These are phyloP conservation scores for Hericium coralloides DNA, from an alignment of 768 basidiomycete genomes.

Conservation along the genomic window DNA sequence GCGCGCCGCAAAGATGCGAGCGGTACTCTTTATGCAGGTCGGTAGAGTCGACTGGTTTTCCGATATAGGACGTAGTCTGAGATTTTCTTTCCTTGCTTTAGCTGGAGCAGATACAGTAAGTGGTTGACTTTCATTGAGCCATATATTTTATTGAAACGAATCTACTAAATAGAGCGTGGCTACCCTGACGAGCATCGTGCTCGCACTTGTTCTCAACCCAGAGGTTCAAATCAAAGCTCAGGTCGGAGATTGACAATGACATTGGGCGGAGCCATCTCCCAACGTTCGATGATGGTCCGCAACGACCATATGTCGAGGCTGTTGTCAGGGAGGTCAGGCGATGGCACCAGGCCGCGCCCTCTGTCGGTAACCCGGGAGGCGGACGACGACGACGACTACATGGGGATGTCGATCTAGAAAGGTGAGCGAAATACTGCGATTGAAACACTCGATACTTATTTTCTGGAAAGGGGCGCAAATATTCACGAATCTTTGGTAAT, in stretches of 20 bases:
- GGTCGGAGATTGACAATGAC: conserved; percentile 22
- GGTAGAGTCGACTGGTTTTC: not conserved
- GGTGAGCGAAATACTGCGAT: too few species aligned
- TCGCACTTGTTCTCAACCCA: conserved; percentile 24
- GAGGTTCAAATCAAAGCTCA: conserved; percentile 22
- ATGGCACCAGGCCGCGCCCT: conserved; percentile 21
- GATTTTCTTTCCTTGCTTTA: not conserved
- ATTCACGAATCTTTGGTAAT: too few species aligned
- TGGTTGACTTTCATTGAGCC: too few species aligned
- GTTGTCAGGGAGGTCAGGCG: conserved; percentile 19
- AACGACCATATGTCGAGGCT: conserved; percentile 19
- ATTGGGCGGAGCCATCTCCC: conserved; percentile 21
- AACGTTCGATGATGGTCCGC: conserved; percentile 14
- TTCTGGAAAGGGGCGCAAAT: too few species aligned
- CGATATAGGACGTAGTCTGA: not conserved
- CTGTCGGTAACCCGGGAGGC: not conserved
- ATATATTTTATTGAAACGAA: too few species aligned
- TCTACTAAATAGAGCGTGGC: conserved; percentile 16
- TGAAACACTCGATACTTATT: too few species aligned
- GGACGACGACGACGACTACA: too few species aligned
- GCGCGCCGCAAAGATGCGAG: not conserved
- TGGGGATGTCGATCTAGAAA: too few species aligned
- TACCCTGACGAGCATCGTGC: conserved; percentile 20
- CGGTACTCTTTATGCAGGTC: not conserved
- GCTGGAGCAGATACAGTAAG: not conserved